A percentile compares a stretch with the other conserved stretches of the same genome.
Conservation (phyloP, 1,284 basidiomycete genomes). For the Omphalotus olearius region DNA sequence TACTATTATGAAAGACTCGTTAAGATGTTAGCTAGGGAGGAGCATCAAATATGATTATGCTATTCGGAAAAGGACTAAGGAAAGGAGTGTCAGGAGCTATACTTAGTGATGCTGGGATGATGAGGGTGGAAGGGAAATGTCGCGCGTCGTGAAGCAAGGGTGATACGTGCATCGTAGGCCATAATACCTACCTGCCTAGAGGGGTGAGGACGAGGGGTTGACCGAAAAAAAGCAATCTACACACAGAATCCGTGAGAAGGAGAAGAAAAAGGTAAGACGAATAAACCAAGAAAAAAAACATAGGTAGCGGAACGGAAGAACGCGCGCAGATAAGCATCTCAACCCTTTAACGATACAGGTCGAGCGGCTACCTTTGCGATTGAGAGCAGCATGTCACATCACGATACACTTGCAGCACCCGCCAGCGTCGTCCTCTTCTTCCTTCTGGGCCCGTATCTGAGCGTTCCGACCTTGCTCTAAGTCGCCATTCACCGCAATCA, state of each 20-base stretch:
- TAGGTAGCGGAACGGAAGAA: background rate
- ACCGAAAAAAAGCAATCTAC: too few relatives aligned
- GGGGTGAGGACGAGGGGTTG: too few relatives aligned
- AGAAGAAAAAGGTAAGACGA: background rate
- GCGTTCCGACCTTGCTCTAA: constrained; percentile 11
- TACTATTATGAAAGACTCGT: background rate
- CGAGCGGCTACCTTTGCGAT: background rate
- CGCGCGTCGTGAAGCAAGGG: too few relatives aligned
- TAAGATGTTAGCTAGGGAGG: background rate
- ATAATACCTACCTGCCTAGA: too few relatives aligned
- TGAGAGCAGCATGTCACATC: constrained; percentile 42
- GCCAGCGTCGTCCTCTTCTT: constrained; percentile 38
- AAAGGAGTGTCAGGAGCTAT: too few relatives aligned
- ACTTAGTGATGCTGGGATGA: too few relatives aligned
- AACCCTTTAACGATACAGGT: background rate
- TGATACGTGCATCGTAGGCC: too few relatives aligned
- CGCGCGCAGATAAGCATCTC: background rate
- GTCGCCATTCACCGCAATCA: constrained; percentile 22
- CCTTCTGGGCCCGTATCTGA: constrained; percentile 17
- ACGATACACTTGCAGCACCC: constrained; percentile 62
- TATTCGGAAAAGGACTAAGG: too few relatives aligned
- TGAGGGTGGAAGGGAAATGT: too few relatives aligned
- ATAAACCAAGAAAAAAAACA: background rate
- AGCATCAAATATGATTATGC: background rate
- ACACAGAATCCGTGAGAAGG: too few relatives aligned